A percentile compares a stretch with the other conserved stretches of the same genome.
phyloP scores from a whole-genome alignment of 2,329 filamentous ascomycete species.

The Neopestalotiopsis sp. region DNA sequence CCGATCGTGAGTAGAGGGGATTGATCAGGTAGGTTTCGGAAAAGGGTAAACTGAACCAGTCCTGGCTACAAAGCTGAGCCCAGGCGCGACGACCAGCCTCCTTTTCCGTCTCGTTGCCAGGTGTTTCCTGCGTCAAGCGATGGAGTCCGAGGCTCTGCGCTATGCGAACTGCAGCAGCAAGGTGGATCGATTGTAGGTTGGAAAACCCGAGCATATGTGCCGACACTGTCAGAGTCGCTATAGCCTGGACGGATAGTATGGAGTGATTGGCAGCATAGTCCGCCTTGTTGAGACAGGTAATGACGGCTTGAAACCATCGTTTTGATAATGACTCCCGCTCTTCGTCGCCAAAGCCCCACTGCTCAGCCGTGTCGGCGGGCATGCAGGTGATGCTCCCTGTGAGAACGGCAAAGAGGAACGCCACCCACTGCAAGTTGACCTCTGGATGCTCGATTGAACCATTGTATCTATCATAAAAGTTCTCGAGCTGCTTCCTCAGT shows the following conservation, averaged over 20 bases:
- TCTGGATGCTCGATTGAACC: slow-evolving; percentile 37
- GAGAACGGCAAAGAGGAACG: slow-evolving; percentile 49
- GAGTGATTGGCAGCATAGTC: slow-evolving; percentile 49
- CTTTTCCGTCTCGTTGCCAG: slow-evolving; percentile 25
- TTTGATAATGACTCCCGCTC: slow-evolving; percentile 47
- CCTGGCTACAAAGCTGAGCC: slow-evolving; percentile 43
- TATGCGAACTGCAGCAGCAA: slow-evolving; percentile 50
- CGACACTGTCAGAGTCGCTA: slow-evolving; percentile 51
- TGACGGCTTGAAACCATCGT: slow-evolving; percentile 49
- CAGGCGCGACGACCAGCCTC: slow-evolving; percentile 42
- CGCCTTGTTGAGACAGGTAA: slow-evolving; percentile 49
- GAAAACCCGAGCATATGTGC: slow-evolving; percentile 54
- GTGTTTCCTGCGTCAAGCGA: slow-evolving; percentile 34
- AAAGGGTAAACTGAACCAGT: slow-evolving; percentile 43
- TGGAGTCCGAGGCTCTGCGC: slow-evolving; percentile 53
- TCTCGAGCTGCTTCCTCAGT: slow-evolving; percentile 41
- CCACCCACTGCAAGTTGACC: slow-evolving; percentile 49
- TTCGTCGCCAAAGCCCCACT: slow-evolving; percentile 43
- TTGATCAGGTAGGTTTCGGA: slow-evolving; percentile 44
- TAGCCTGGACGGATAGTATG: slow-evolving; percentile 49
- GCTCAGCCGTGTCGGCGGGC: slow-evolving; percentile 35
- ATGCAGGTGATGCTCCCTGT: slow-evolving; percentile 47
- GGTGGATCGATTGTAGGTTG: slow-evolving; percentile 44
- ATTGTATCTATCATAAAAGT: slow-evolving; percentile 40
- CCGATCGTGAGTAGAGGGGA: slow-evolving; percentile 39